A percentile compares a stretch with the other conserved stretches of the same genome.
Evolutionary conservation across 148 eudicot species (phyloP).

Genomic region (Vaccinium vitisidaea): DNA sequence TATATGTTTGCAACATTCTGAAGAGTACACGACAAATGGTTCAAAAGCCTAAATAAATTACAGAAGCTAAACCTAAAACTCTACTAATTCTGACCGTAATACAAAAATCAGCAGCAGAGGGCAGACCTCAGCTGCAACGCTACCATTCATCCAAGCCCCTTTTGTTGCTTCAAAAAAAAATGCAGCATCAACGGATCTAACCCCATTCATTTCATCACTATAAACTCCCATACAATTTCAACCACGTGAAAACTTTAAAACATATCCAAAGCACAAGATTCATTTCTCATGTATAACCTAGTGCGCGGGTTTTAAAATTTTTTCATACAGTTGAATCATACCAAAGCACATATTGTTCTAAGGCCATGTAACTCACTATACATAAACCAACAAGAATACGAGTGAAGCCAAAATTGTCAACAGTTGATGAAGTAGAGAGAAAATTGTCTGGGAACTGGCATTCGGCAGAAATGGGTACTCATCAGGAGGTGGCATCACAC

Average conservation of each 20-base stretch:
- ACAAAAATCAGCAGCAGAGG: conserved; percentile 6
- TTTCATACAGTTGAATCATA: neutral
- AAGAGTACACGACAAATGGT: neutral
- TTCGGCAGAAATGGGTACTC: neutral
- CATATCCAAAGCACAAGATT: neutral
- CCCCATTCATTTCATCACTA: neutral
- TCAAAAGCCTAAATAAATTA: neutral
- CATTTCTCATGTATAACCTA: too few relatives aligned
- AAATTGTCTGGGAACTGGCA: conserved; percentile 5
- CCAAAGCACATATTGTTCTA: neutral
- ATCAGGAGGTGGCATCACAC: conserved; percentile 2
- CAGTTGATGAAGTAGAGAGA: conserved; percentile 18
- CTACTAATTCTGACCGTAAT: neutral
- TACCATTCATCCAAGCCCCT: neutral
- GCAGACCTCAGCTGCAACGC: neutral
- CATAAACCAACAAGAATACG: neutral
- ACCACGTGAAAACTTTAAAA: neutral
- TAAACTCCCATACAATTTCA: neutral
- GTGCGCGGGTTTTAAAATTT: neutral
- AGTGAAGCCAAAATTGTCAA: conserved; percentile 14
- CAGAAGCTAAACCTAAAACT: neutral
- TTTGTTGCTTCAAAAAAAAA: neutral
- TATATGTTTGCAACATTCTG: neutral
- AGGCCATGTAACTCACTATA: neutral
- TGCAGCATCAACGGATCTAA: neutral